phyloP scores from a whole-genome alignment of 768 basidiomycete genomes.

The Tulasnella sp. region DNA sequence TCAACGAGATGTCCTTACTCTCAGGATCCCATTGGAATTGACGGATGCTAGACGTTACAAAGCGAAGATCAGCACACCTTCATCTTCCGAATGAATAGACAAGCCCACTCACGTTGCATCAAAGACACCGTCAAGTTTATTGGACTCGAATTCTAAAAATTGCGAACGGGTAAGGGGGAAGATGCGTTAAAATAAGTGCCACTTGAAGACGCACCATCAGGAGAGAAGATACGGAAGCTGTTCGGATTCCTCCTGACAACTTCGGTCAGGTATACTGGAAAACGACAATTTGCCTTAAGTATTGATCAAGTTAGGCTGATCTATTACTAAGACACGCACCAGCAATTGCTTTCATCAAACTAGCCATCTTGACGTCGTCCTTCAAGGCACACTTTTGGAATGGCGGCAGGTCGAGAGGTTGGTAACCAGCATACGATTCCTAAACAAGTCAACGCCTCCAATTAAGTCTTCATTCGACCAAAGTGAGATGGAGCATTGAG shows the following conservation, averaged over 20 bases:
- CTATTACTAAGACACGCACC: slow-evolving; percentile 20
- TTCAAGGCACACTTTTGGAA: slow-evolving; percentile 53
- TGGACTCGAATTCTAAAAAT: slow-evolving; percentile 64
- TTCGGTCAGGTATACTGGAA: slow-evolving; percentile 40
- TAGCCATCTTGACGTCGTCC: slow-evolving; percentile 51
- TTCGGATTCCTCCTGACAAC: slow-evolving; percentile 62
- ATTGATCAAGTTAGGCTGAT: background rate
- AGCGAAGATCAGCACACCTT: background rate
- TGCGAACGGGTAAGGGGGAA: background rate
- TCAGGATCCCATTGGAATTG: slow-evolving; percentile 80
- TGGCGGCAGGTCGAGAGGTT: slow-evolving; percentile 58
- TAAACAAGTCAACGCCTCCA: background rate
- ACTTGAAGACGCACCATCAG: slow-evolving; percentile 47
- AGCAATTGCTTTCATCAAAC: slow-evolving; percentile 74
- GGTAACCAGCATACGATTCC: slow-evolving; percentile 62
- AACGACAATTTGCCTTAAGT: background rate
- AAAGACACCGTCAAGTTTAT: slow-evolving; percentile 81
- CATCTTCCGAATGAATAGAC: background rate
- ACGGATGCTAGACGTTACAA: slow-evolving; percentile 49
- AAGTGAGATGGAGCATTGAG: background rate
- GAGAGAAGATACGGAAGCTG: slow-evolving; percentile 84
- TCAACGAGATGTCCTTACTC: slow-evolving; percentile 31
- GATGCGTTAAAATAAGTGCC: background rate
- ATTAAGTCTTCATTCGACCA: background rate
- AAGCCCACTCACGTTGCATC: slow-evolving; percentile 39